These are phyloP conservation scores for Venturia asperata DNA, from an alignment of 2,329 filamentous ascomycete species.

Conservation along the genomic window DNA sequence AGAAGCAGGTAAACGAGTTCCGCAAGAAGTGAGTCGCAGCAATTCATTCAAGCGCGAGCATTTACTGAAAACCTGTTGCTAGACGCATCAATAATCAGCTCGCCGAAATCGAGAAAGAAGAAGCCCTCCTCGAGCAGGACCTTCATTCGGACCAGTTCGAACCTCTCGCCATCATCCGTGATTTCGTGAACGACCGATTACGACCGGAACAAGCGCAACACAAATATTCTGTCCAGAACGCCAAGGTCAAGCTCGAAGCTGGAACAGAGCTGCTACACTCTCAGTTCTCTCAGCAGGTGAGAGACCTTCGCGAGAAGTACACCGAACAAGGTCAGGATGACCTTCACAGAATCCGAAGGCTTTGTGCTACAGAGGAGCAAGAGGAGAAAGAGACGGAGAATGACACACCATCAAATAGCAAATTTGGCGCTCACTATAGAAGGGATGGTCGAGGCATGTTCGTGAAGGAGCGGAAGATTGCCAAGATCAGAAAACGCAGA, in stretches of 20 bases:
- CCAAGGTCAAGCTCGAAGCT: background rate
- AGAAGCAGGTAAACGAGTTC: slow-evolving; percentile 1
- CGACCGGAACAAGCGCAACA: background rate
- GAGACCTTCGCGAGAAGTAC: background rate
- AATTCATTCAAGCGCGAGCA: background rate
- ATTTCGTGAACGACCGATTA: background rate
- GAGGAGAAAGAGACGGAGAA: background rate
- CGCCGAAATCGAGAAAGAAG: background rate
- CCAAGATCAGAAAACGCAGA: background rate
- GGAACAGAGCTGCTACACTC: background rate
- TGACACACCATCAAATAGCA: background rate
- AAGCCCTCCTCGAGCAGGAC: background rate
- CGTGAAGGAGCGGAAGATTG: background rate
- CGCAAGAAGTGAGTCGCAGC: background rate
- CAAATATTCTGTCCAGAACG: background rate
- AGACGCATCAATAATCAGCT: background rate
- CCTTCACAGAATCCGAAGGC: background rate
- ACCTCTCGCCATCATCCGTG: background rate
- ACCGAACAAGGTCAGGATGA: background rate
- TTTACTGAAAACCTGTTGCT: background rate
- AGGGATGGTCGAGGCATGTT: background rate
- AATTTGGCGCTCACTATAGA: background rate
- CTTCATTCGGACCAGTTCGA: background rate
- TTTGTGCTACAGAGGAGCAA: background rate
- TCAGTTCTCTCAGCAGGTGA: background rate